Percentiles rank a stretch among this genome's conserved stretches.
These are phyloP conservation scores for Lippia alba DNA, from an alignment of 305 asterid species.

Conservation along the genomic window DNA sequence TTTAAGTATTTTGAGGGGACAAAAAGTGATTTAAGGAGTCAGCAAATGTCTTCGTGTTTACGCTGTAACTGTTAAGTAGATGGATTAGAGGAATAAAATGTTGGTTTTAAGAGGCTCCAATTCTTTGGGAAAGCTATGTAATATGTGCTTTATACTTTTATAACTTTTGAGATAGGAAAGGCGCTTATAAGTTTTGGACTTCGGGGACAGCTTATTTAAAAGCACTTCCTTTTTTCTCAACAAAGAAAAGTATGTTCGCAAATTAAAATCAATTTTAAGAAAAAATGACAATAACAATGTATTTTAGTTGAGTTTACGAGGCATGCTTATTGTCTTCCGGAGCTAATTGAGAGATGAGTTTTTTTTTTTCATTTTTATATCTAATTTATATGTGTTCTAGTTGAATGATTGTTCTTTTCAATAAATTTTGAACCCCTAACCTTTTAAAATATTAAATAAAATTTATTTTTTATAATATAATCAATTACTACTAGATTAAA, in stretches of 20 bases:
- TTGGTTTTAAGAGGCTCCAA: constrained; percentile 29
- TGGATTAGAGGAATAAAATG: constrained; percentile 14
- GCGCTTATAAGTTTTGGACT: constrained; percentile 24
- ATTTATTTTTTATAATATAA: no score
- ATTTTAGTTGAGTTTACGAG: background rate
- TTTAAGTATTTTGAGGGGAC: constrained; percentile 34
- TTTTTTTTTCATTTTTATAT: no score
- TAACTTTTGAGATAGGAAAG: constrained; percentile 22
- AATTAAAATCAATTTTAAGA: background rate
- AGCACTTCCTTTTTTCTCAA: background rate
- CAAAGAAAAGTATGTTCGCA: constrained; percentile 1
- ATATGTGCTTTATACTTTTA: constrained; percentile 20
- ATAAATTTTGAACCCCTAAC: no score
- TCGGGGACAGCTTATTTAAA: constrained; percentile 15
- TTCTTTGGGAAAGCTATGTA: constrained; percentile 33
- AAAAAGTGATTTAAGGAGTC: constrained; percentile 37
- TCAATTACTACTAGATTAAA: no score
- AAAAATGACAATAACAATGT: background rate
- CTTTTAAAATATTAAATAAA: no score
- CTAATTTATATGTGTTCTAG: no score
- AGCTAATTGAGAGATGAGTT: no score
- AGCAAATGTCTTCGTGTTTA: constrained; percentile 24
- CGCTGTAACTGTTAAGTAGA: constrained; percentile 26
- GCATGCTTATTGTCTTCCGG: no score
- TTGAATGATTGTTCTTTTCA: no score